Percentiles rank a stretch among this genome's conserved stretches.
These are phyloP conservation scores for Boletus pseudo-olivaceus DNA, from an alignment of 768 basidiomycete species.

Conservation along the genomic window DNA sequence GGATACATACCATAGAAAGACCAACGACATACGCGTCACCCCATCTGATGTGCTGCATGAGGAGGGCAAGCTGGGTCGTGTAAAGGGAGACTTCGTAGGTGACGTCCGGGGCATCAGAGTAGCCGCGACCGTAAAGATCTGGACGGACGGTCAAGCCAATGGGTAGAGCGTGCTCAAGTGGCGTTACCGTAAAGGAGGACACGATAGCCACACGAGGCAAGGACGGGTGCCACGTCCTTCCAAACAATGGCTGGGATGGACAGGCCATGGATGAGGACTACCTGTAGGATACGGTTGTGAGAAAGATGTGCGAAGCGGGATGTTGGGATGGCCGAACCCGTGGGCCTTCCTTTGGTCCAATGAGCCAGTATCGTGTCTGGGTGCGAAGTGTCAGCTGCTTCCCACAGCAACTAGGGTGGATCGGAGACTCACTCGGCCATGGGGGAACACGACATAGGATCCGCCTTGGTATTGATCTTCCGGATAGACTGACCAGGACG, in stretches of 20 bases:
- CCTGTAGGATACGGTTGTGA: slow-evolving; percentile 35
- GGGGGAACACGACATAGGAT: slow-evolving; percentile 61
- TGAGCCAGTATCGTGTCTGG: slow-evolving; percentile 73
- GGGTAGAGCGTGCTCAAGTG: not conserved
- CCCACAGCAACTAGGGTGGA: not conserved
- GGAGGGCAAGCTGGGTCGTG: slow-evolving; percentile 74
- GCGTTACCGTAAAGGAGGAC: slow-evolving; percentile 69
- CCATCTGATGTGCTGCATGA: slow-evolving; percentile 79
- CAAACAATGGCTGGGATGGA: slow-evolving; percentile 75
- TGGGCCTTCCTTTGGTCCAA: slow-evolving; percentile 65
- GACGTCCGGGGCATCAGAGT: slow-evolving; percentile 74
- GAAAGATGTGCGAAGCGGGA: not conserved
- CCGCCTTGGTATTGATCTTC: slow-evolving; percentile 62
- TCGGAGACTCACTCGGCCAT: slow-evolving; percentile 52
- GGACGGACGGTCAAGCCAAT: slow-evolving; percentile 1
- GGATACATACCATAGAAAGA: slow-evolving; percentile 62
- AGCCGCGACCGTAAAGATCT: slow-evolving; percentile 83
- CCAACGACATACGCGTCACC: slow-evolving; percentile 61
- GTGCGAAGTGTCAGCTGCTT: slow-evolving; percentile 1
- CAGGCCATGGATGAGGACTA: slow-evolving; percentile 75
- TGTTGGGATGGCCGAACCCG: slow-evolving; percentile 42
- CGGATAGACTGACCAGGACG: slow-evolving; percentile 70
- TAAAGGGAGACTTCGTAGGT: slow-evolving; percentile 64
- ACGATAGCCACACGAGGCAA: slow-evolving; percentile 62
- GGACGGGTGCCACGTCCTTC: slow-evolving; percentile 67